Conservation (phyloP, 139 green algal species). For the Astrephomene gubernaculifera region DNA sequence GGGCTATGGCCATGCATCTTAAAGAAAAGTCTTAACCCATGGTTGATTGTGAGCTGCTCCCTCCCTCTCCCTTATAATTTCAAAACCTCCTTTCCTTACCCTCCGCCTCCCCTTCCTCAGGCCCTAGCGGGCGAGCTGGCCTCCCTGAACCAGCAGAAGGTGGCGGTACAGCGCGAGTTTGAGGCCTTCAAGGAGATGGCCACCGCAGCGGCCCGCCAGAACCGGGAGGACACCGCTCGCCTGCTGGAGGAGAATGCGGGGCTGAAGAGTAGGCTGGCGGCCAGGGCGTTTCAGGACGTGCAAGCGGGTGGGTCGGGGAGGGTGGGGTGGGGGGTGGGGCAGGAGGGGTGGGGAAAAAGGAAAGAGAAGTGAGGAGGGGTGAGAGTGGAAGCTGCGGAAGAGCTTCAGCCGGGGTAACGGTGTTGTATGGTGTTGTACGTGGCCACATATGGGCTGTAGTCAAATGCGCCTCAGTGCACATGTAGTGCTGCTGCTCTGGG, state of each 20-base stretch:
- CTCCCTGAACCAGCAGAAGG: slow-evolving; percentile 59
- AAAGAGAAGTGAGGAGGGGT: too few relatives aligned
- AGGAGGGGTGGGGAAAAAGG: too few relatives aligned
- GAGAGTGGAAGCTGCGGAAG: too few relatives aligned
- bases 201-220: slow-evolving; percentile 19
- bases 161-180: slow-evolving; percentile 67
- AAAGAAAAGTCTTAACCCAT: too few relatives aligned
- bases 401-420: too few relatives aligned
- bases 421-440: too few relatives aligned
- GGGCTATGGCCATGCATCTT: too few relatives aligned
- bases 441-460: too few relatives aligned
- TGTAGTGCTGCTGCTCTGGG: too few relatives aligned
- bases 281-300: slow-evolving; percentile 37
- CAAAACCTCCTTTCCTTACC: neutral
- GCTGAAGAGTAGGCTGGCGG: slow-evolving; percentile 55
- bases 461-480: too few relatives aligned
- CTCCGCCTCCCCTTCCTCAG: slow-evolving; percentile 14
- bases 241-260: slow-evolving; percentile 63
- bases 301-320: slow-evolving; percentile 10
- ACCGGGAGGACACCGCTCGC: slow-evolving; percentile 52
- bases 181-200: slow-evolving; percentile 60
- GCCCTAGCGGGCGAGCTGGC: slow-evolving; percentile 53
- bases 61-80: neutral
- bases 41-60: too few relatives aligned
- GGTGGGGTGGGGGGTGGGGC: too few relatives aligned